Evolutionary conservation across 2,329 filamentous ascomycete species (phyloP), one percentile per base, ranked within the genome.

Genomic region (Fusarium verticillioides): DNA sequence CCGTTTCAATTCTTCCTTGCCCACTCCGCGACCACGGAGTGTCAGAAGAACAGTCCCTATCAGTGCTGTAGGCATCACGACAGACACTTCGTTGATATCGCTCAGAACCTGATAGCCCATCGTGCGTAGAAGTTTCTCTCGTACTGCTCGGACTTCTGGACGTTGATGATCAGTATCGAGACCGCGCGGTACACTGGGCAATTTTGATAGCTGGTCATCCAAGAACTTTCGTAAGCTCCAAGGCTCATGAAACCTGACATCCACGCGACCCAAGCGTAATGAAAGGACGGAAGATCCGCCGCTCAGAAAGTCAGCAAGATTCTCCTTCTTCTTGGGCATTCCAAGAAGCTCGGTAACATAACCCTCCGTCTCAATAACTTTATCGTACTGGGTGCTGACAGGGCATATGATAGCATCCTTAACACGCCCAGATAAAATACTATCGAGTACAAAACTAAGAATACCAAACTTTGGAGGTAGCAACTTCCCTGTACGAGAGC

Each of bases 321-420:
- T 98, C 80, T 99, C 96, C 80, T 97, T 97, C 78, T 94, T 94
- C 83, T 99, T 99, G 1, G 96, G 96, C 70, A 97, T 92, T 7
- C 96, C 96, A 1, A 99, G 88, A 5, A 99, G 88, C 81, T 99
- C 96, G 39, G 92, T 96, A 49, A 98, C 96, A 79, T 99, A 99
- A 9, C 95, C 96, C 82, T 97, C 95, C 2, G 97, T 97, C 82
- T 99, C 96, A 67, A 99, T 97, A 63, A 99, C 96, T 80, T 98
- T 99, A 86, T 99, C 96, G 80, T 99, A 99, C 80, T 99, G 96
- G 2, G 95, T 98, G 81, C 94, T 97, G 50, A 99, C 96, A 1
- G 96, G 96, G 76, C 96, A 97, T 59, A 99, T 94, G 46, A 98
- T 93, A 37, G 94, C 92, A 81, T 99, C 96, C 52, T 97, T 87